Evolutionary conservation across 768 basidiomycete genomes (phyloP).

Genomic region (Psilocybe azurescens): DNA sequence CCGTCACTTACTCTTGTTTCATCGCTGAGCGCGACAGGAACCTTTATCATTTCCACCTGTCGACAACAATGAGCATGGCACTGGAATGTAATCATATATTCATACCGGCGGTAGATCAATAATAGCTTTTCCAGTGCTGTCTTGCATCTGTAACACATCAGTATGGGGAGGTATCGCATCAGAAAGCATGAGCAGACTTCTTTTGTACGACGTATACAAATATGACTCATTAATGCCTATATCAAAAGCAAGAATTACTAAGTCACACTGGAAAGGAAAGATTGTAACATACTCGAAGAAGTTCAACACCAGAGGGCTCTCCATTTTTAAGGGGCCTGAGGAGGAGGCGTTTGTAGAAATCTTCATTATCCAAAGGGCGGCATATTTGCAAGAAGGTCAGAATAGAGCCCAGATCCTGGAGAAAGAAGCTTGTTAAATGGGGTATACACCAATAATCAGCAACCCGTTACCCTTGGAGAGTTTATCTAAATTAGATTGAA

Average conservation of each 20-base stretch:
- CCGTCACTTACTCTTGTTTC: constrained; percentile 63
- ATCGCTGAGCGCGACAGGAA: constrained; percentile 68
- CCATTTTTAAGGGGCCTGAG: constrained; percentile 80
- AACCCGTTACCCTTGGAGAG: constrained; percentile 60
- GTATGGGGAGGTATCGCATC: background rate
- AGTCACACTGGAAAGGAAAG: constrained; percentile 7
- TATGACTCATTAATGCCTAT: constrained; percentile 77
- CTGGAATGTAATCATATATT: background rate
- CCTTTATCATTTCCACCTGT: constrained; percentile 78
- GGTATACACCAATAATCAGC: background rate
- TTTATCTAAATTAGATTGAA: constrained; percentile 61
- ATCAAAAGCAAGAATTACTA: background rate
- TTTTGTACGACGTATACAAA: constrained; percentile 84
- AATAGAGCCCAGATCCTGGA: constrained; percentile 87
- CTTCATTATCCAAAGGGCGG: constrained; percentile 79
- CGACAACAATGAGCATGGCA: constrained; percentile 4
- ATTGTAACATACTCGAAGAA: constrained; percentile 62
- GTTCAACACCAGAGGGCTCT: constrained; percentile 66
- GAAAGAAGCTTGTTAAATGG: background rate
- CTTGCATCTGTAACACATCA: constrained; percentile 70
- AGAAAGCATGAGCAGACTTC: constrained; percentile 48
- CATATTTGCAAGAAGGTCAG: constrained; percentile 88
- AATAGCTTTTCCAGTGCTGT: constrained; percentile 71
- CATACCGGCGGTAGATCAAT: constrained; percentile 76
- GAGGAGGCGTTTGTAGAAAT: constrained; percentile 81